These are phyloP conservation scores for Blastocystis sp. DNA, from an alignment of 352 stramenopile species.

Conservation along the genomic window DNA sequence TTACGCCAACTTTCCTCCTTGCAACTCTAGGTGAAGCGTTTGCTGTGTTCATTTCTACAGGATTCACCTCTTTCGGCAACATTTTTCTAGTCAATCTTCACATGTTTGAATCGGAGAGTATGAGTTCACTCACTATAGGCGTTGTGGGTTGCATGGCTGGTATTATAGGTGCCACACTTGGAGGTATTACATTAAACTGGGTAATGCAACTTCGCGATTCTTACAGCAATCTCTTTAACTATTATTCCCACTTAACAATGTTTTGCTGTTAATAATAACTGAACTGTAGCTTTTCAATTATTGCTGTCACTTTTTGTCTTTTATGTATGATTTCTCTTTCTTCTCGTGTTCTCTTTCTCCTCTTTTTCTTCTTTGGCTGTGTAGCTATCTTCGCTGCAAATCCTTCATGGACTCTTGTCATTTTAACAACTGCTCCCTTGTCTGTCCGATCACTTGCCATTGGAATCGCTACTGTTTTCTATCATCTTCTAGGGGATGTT, in stretches of 20 bases:
- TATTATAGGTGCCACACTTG: background rate
- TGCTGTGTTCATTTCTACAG: constrained; percentile 27
- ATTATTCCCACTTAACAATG: constrained; percentile 8
- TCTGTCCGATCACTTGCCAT: constrained; percentile 4
- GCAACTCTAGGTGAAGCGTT: constrained; percentile 3
- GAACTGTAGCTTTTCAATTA: background rate
- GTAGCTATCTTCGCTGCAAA: constrained; percentile 51
- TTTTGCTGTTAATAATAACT: background rate
- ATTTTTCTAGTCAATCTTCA: constrained; percentile 43
- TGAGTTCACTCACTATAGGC: background rate
- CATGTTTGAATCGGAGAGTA: background rate
- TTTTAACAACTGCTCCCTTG: background rate
- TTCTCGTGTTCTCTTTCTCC: background rate
- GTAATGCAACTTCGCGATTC: background rate
- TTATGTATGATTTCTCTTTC: background rate
- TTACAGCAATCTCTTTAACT: constrained; percentile 18
- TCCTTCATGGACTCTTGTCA: constrained; percentile 41
- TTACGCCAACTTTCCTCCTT: constrained; percentile 9
- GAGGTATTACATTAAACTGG: background rate
- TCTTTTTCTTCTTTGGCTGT: constrained; percentile 51
- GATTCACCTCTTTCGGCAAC: constrained; percentile 44
- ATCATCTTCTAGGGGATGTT: constrained; percentile 49
- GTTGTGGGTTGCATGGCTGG: background rate
- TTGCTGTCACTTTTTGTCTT: constrained; percentile 19
- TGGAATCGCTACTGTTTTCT: constrained; percentile 45